Percentiles rank a stretch among this genome's conserved stretches.
Evolutionary conservation across 192 early-diverging fungal species (phyloP).

Genomic region (Spizellomyces punctatus): DNA sequence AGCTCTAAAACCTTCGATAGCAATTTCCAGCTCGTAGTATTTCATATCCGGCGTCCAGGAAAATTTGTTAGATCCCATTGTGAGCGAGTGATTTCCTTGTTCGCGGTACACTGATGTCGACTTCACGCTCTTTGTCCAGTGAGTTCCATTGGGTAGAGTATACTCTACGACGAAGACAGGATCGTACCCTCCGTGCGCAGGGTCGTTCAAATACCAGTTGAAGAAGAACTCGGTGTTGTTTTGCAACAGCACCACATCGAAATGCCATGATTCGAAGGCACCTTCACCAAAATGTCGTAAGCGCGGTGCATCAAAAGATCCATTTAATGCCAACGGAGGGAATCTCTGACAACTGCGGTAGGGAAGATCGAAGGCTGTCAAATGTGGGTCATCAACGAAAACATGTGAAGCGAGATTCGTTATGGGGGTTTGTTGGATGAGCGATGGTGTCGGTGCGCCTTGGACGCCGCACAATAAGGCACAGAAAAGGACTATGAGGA

Average conservation of each 20-base stretch:
- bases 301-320: background rate
- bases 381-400: no score
- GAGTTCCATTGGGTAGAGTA: slow-evolving; percentile 5
- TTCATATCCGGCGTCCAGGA: no score
- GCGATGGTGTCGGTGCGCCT: no score
- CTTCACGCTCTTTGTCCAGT: background rate
- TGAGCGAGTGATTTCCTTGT: no score
- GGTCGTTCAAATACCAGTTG: background rate
- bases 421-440: no score
- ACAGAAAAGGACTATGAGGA: no score
- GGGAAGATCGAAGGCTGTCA: background rate
- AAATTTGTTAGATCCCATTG: no score
- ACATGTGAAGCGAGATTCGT: no score
- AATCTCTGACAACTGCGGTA: slow-evolving; percentile 1
- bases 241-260: slow-evolving; percentile 5
- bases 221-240: slow-evolving; percentile 12
- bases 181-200: slow-evolving; percentile 9
- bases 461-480: no score
- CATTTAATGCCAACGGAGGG: background rate
- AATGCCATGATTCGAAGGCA: slow-evolving; percentile 13
- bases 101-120: no score
- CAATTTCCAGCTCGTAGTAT: no score
- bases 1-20: no score
- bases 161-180: slow-evolving; percentile 2
- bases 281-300: background rate